A percentile compares a stretch with the other conserved stretches of the same genome.
phyloP scores from a whole-genome alignment of 805 yeast species.

The Candida ipomoeae region DNA sequence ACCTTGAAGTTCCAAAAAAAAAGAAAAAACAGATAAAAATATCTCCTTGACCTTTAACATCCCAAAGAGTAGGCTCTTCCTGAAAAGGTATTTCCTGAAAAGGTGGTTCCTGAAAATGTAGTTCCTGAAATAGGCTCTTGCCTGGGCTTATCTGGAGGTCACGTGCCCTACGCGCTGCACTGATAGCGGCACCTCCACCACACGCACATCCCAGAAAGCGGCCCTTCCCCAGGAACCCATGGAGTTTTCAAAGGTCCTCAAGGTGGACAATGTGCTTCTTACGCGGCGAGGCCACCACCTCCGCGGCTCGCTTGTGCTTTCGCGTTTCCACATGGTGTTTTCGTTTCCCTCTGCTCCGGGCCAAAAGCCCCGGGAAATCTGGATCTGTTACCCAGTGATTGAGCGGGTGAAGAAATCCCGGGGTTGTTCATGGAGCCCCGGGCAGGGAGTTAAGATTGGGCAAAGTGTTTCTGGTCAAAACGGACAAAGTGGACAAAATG shows the following conservation, averaged over 20 bases:
- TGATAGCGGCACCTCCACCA: background rate
- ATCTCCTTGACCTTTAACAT: too few relatives aligned
- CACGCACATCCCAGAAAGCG: background rate
- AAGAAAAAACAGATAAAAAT: too few relatives aligned
- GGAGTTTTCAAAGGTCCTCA: slow-evolving; percentile 27
- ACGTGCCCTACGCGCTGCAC: background rate
- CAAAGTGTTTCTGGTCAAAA: background rate
- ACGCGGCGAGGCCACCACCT: slow-evolving; percentile 37
- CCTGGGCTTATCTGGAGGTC: slow-evolving; percentile 4
- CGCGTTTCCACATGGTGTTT: slow-evolving; percentile 38
- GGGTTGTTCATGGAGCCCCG: slow-evolving; percentile 43
- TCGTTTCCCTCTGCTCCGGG: slow-evolving; percentile 20
- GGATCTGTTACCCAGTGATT: slow-evolving; percentile 90
- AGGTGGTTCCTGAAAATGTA: too few relatives aligned
- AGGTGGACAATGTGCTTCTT: slow-evolving; percentile 37
- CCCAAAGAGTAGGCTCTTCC: too few relatives aligned
- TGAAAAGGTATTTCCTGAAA: too few relatives aligned
- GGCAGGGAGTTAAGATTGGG: background rate
- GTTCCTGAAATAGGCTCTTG: background rate
- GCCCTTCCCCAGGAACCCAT: slow-evolving; percentile 13
- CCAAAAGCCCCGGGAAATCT: slow-evolving; percentile 55
- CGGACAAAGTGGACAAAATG: background rate
- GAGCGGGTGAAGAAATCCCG: slow-evolving; percentile 54
- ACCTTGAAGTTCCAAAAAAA: too few relatives aligned
- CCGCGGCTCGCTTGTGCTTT: slow-evolving; percentile 34